Evolutionary conservation across 73 alveolate genomes (phyloP).

Genomic region (Paramecium octaurelia): DNA sequence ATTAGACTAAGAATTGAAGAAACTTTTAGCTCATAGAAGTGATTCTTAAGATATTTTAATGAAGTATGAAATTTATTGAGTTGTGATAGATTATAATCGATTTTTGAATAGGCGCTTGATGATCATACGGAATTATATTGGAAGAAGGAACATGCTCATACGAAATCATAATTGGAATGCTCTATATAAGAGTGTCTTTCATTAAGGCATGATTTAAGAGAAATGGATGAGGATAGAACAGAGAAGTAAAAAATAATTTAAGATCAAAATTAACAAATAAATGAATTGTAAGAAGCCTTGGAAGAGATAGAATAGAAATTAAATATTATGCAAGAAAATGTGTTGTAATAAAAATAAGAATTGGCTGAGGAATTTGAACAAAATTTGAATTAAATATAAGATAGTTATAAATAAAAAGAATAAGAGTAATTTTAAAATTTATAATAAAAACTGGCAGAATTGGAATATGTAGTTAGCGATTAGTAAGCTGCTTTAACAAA

Average conservation of each 20-base stretch:
- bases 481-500: neutral
- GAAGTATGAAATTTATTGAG: neutral
- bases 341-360: neutral
- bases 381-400: constrained; percentile 21
- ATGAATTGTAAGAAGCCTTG: neutral
- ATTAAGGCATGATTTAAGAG: constrained; percentile 29
- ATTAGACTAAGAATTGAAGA: neutral
- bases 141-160: constrained; percentile 14
- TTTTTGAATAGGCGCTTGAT: neutral
- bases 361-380: neutral
- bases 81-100: neutral
- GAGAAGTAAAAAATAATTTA: neutral
- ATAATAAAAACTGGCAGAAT: neutral
- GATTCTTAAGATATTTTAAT: neutral
- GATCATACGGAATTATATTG: constrained; percentile 10
- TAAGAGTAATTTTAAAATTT: neutral
- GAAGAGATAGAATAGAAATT: neutral
- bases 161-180: neutral
- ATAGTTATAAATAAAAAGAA: constrained; percentile 1
- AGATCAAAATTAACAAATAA: neutral
- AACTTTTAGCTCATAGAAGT: neutral
- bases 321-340: neutral
- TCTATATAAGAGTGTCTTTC: neutral
- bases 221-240: constrained; percentile 29
- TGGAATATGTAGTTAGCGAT: neutral